Percentiles rank a stretch among this genome's conserved stretches.
These are phyloP conservation scores for Leccinum arenicola DNA, from an alignment of 768 basidiomycete genomes.

Conservation along the genomic window DNA sequence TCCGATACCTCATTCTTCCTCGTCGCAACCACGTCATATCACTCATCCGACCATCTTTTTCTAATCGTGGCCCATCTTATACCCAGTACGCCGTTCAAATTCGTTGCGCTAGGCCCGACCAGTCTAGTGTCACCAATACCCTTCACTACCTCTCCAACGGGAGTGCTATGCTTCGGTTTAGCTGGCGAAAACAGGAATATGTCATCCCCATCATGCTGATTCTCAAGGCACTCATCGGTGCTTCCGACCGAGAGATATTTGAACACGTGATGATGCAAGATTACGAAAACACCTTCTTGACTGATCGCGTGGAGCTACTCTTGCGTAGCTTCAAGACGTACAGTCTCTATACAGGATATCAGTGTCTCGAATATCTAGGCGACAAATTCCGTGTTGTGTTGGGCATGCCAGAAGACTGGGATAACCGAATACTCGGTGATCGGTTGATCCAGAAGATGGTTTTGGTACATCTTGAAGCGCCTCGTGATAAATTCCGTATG, in stretches of 20 bases:
- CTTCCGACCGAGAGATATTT: conserved; percentile 95
- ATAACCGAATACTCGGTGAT: conserved; percentile 73
- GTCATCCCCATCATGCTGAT: conserved; percentile 97
- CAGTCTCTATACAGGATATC: conserved; percentile 79
- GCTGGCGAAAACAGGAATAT: conserved; percentile 97
- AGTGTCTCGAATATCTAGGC: conserved; percentile 93
- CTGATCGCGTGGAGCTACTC: conserved; percentile 93
- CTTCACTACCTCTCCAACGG: conserved; percentile 98
- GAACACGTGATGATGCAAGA: conserved; percentile 96
- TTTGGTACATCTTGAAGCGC: conserved; percentile 82
- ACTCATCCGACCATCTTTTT: conserved; percentile 86
- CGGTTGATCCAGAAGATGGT: conserved; percentile 84
- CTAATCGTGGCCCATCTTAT: conserved; percentile 92
- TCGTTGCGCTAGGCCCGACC: conserved; percentile 90
- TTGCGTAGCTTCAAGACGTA: conserved; percentile 95
- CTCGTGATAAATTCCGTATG: conserved; percentile 93
- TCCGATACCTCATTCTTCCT: conserved; percentile 95
- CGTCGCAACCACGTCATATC: conserved; percentile 95
- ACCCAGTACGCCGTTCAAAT: conserved; percentile 94
- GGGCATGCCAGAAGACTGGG: conserved; percentile 90
- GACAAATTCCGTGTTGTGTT: conserved; percentile 95
- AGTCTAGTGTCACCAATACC: conserved; percentile 90
- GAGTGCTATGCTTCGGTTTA: conserved; percentile 94
- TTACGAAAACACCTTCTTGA: conserved; percentile 94
- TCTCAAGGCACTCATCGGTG: conserved; percentile 87